Evolutionary conservation across 1,284 basidiomycete species (phyloP).

Genomic region (Cryptococcus sp.): DNA sequence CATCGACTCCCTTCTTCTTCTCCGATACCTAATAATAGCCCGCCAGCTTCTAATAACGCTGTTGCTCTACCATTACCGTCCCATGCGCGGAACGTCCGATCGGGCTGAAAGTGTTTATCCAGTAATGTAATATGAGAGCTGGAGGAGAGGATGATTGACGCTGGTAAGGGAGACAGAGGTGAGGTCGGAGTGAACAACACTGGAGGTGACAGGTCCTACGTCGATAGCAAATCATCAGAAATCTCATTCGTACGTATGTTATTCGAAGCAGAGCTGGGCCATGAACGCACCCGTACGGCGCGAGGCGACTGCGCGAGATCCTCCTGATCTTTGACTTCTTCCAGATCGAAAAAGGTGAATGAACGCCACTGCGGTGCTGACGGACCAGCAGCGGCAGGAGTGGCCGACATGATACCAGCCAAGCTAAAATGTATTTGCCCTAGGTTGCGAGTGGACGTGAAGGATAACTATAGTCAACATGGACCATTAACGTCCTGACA

Average conservation of each 20-base stretch:
- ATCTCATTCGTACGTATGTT: too few relatives aligned
- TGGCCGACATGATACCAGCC: slow-evolving; percentile 4
- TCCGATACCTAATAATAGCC: slow-evolving; percentile 78
- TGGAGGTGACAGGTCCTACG: slow-evolving; percentile 34
- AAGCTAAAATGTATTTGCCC: too few relatives aligned
- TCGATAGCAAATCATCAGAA: background rate
- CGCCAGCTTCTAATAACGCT: slow-evolving; percentile 67
- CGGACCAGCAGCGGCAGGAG: slow-evolving; percentile 10
- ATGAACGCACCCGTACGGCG: slow-evolving; percentile 65
- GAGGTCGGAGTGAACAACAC: slow-evolving; percentile 41
- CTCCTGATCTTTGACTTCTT: slow-evolving; percentile 74
- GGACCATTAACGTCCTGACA: too few relatives aligned
- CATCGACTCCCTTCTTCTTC: slow-evolving; percentile 75
- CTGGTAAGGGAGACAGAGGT: slow-evolving; percentile 35
- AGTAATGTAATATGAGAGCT: slow-evolving; percentile 53
- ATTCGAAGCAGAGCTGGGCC: background rate
- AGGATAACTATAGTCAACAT: too few relatives aligned
- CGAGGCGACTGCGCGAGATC: slow-evolving; percentile 73
- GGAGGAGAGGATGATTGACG: slow-evolving; percentile 43
- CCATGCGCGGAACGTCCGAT: slow-evolving; percentile 76
- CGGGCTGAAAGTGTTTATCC: slow-evolving; percentile 70
- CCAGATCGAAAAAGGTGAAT: slow-evolving; percentile 61
- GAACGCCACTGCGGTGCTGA: slow-evolving; percentile 63
- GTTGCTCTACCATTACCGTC: slow-evolving; percentile 55
- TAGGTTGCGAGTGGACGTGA: too few relatives aligned